Evolutionary conservation across 2,329 filamentous ascomycete genomes (phyloP).

Genomic region (Cladosporium sp.): DNA sequence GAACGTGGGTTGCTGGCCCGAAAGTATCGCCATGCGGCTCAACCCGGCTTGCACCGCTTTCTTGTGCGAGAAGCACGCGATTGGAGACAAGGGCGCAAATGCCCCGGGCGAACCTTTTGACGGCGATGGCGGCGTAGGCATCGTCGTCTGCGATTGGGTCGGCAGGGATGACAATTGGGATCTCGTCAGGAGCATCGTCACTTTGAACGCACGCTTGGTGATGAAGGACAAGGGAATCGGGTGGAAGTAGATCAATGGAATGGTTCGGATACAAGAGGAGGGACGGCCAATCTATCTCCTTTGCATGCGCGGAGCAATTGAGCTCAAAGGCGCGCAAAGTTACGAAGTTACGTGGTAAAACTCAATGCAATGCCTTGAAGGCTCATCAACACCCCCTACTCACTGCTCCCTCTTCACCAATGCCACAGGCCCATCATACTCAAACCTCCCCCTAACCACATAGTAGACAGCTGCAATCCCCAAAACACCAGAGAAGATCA

Average conservation of each 20-base stretch:
- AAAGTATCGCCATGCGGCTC: conserved; percentile 78
- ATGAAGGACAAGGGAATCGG: conserved; percentile 18
- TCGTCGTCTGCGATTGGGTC: conserved; percentile 92
- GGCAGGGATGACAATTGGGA: conserved; percentile 86
- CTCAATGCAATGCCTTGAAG: too few species aligned
- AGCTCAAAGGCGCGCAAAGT: too few species aligned
- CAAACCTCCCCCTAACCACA: conserved; percentile 26
- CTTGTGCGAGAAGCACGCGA: conserved; percentile 48
- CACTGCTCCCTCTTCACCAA: conserved; percentile 22
- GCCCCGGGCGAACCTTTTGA: conserved; percentile 22
- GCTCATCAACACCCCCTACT: too few species aligned
- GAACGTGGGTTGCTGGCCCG: conserved; percentile 86
- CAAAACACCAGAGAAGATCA: conserved; percentile 22
- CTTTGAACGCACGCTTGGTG: conserved; percentile 60
- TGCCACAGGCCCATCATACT: conserved; percentile 26
- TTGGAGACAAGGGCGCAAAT: conserved; percentile 24
- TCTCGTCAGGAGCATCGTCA: conserved; percentile 75
- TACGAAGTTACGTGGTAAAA: too few species aligned
- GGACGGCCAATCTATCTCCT: too few species aligned
- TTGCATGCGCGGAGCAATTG: too few species aligned
- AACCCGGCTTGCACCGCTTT: conserved; percentile 68
- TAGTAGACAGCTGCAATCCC: conserved; percentile 26
- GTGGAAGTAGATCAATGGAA: conserved; percentile 11
- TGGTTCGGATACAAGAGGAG: too few species aligned
- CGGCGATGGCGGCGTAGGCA: conserved; percentile 63